A percentile compares a stretch with the other conserved stretches of the same genome.
phyloP scores from a whole-genome alignment of 2,329 filamentous ascomycete species.

The Fusarium luffae region DNA sequence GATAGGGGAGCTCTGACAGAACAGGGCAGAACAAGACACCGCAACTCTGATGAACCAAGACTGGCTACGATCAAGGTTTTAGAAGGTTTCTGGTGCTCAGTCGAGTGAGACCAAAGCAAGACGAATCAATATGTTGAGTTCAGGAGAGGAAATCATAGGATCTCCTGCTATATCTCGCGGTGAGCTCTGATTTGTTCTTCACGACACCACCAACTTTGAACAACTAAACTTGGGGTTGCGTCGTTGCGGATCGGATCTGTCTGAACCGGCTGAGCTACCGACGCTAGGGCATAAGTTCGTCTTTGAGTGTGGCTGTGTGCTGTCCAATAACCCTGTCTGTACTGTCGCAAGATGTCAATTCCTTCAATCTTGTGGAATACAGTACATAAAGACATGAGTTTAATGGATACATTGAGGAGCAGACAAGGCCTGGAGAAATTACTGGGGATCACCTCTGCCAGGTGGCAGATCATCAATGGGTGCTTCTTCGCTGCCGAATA shows the following conservation, averaged over 20 bases:
- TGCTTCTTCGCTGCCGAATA: constrained; percentile 14
- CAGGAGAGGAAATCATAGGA: constrained; percentile 7
- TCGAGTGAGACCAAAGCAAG: neutral
- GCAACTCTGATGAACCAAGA: constrained; percentile 26
- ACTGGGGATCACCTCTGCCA: constrained; percentile 36
- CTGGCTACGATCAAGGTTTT: neutral
- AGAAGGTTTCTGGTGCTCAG: neutral
- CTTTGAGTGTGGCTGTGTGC: constrained; percentile 7
- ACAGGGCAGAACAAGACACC: constrained; percentile 33
- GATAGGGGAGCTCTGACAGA: constrained; percentile 33
- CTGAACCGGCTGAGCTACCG: constrained; percentile 33
- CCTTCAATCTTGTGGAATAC: constrained; percentile 7
- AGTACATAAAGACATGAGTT: neutral
- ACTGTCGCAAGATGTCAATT: constrained; percentile 24
- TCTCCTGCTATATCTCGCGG: neutral
- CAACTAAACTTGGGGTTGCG: constrained; percentile 26
- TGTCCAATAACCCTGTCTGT: constrained; percentile 26
- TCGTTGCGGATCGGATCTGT: constrained; percentile 35
- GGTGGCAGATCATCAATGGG: constrained; percentile 41
- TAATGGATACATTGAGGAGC: constrained; percentile 7
- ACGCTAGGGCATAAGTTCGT: constrained; percentile 23
- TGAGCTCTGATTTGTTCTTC: constrained; percentile 33
- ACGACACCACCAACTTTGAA: constrained; percentile 18
- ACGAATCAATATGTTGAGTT: constrained; percentile 7
- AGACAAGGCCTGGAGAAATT: constrained; percentile 32